A percentile compares a stretch with the other conserved stretches of the same genome.
phyloP scores from a whole-genome alignment of 257 asterid genomes.

The Solanum appendiculatum region DNA sequence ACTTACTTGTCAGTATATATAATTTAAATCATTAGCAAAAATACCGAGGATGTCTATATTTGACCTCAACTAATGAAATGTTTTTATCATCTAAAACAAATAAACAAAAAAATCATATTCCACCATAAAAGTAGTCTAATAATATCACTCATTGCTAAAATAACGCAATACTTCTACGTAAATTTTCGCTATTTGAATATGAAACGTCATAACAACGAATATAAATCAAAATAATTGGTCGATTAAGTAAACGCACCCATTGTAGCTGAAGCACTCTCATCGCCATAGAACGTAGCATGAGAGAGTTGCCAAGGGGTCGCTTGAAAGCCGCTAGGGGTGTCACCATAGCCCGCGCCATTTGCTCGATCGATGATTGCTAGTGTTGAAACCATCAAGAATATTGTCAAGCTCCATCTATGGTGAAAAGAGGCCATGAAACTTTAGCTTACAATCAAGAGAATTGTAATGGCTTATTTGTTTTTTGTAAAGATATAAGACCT shows the following conservation, averaged over 20 bases:
- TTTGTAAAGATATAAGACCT: background rate
- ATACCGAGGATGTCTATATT: background rate
- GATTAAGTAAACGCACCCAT: slow-evolving; percentile 30
- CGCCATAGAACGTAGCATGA: slow-evolving; percentile 66
- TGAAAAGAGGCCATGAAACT: slow-evolving; percentile 29
- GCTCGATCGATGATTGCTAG: slow-evolving; percentile 10
- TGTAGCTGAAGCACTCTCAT: slow-evolving; percentile 47
- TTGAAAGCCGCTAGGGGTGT: slow-evolving; percentile 8
- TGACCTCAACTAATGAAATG: background rate
- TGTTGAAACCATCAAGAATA: slow-evolving; percentile 14
- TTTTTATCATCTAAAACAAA: background rate
- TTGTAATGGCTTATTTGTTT: slow-evolving; percentile 10
- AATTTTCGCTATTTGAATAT: background rate
- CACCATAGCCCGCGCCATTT: slow-evolving; percentile 22
- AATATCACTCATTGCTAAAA: background rate
- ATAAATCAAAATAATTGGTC: background rate
- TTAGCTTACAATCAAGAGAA: background rate
- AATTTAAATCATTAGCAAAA: background rate
- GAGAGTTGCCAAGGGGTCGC: slow-evolving; percentile 42
- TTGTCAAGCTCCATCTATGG: slow-evolving; percentile 19
- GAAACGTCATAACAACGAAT: background rate
- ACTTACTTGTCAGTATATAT: background rate
- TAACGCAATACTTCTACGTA: background rate
- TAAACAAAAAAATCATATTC: background rate
- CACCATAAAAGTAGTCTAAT: background rate